phyloP scores from a whole-genome alignment of 345 rosid species.

The Turritis glabra region DNA sequence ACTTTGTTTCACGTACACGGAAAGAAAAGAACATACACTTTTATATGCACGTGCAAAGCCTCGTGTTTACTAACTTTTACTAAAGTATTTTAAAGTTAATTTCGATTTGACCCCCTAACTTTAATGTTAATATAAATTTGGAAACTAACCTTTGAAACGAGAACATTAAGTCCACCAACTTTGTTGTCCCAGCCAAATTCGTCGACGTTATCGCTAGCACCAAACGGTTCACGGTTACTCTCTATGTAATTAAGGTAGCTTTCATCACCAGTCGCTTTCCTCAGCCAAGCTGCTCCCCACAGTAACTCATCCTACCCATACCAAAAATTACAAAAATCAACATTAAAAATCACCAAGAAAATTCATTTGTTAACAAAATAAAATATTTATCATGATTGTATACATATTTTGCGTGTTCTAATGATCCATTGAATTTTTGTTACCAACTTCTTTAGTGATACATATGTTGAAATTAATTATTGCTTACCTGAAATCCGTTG shows the following conservation, averaged over 20 bases:
- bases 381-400: background rate
- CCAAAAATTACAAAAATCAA: background rate
- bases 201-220: constrained; percentile 86
- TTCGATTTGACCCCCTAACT: background rate
- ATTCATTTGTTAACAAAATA: too few relatives aligned
- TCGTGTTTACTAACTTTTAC: constrained; percentile 5
- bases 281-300: constrained; percentile 98
- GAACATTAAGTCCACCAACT: constrained; percentile 91
- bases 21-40: constrained; percentile 12
- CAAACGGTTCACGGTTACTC: constrained; percentile 78
- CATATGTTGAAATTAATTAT: too few relatives aligned
- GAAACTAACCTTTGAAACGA: constrained; percentile 74
- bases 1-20: constrained; percentile 23
- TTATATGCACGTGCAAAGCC: constrained; percentile 29
- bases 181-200: constrained; percentile 99
- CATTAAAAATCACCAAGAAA: background rate
- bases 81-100: background rate
- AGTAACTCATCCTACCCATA: constrained; percentile 81
- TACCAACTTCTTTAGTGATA: background rate
- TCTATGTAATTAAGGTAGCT: constrained; percentile 67
- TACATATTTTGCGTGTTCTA: too few relatives aligned
- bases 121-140: background rate
- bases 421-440: background rate
- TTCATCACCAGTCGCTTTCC: constrained; percentile 70
- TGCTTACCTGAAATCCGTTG: constrained; percentile 68